Percentiles rank a stretch among this genome's conserved stretches.
These are phyloP conservation scores for Colletotrichum godetiae DNA, from an alignment of 2,329 filamentous ascomycete genomes.

Conservation along the genomic window DNA sequence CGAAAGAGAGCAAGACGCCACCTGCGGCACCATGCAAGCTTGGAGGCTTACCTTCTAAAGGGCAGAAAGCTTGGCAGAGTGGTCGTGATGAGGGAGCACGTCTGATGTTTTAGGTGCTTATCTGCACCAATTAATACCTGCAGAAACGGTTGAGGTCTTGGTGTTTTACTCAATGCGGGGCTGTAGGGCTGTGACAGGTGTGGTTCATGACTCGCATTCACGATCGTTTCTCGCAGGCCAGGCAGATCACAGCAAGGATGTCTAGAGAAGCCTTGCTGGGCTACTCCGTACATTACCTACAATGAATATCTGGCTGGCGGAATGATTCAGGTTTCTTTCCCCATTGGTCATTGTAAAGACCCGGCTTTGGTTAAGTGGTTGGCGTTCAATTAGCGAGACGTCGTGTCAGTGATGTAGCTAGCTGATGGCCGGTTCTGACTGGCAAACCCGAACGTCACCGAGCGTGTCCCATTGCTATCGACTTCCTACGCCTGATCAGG, in stretches of 20 bases:
- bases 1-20: background rate
- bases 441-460: background rate
- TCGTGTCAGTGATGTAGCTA: background rate
- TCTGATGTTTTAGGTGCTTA: background rate
- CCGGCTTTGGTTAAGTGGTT: background rate
- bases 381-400: background rate
- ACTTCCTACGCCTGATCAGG: background rate
- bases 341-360: background rate
- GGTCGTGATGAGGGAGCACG: background rate
- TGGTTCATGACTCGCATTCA: slow-evolving; percentile 14
- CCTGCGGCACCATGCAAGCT: background rate
- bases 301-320: background rate
- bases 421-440: background rate
- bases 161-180: background rate
- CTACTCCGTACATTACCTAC: background rate
- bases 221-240: background rate
- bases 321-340: background rate
- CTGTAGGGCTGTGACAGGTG: slow-evolving; percentile 20
- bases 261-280: background rate
- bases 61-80: background rate
- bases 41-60: background rate
- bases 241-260: background rate
- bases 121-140: background rate
- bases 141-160: background rate
- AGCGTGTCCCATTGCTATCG: background rate